phyloP scores from a whole-genome alignment of 768 basidiomycete genomes.

The Collybiopsis confluens region DNA sequence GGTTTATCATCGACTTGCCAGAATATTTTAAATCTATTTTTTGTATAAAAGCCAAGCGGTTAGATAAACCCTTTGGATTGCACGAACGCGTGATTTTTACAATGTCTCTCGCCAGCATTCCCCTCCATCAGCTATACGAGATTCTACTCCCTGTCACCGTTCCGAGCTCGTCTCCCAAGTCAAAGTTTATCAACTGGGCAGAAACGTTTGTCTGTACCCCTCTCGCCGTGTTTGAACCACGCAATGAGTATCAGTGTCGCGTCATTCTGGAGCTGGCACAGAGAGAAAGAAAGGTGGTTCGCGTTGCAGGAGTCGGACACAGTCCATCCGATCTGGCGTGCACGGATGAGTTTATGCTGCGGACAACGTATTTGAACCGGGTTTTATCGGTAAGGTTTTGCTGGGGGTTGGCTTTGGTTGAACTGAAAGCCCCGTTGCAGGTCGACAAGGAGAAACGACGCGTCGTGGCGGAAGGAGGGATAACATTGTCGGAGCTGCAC shows the following conservation, averaged over 20 bases:
- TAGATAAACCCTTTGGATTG: too few relatives aligned
- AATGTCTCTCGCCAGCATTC: conserved; percentile 34
- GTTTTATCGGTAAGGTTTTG: conserved; percentile 66
- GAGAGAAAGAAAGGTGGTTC: conserved; percentile 63
- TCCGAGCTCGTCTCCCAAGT: conserved; percentile 30
- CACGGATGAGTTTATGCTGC: conserved; percentile 81
- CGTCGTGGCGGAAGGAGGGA: conserved; percentile 73
- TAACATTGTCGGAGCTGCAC: conserved; percentile 75
- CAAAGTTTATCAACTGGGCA: conserved; percentile 83
- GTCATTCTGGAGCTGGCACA: conserved; percentile 79
- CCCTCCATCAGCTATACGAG: conserved; percentile 44
- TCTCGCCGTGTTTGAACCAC: conserved; percentile 71
- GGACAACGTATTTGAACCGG: conserved; percentile 67
- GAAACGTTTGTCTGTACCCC: conserved; percentile 71
- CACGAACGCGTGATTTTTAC: conserved; percentile 17
- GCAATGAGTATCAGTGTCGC: conserved; percentile 61
- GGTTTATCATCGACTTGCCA: too few relatives aligned
- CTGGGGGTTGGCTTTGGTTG: conserved; percentile 17
- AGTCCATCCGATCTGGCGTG: conserved; percentile 93
- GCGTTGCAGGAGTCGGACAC: conserved; percentile 88
- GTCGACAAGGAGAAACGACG: conserved; percentile 64
- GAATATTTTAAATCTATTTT: too few relatives aligned
- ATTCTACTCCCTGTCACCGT: conserved; percentile 55
- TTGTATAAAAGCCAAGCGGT: conserved; percentile 26
- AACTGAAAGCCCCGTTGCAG: conserved; percentile 35